A percentile compares a stretch with the other conserved stretches of the same genome.
Evolutionary conservation across 768 basidiomycete species (phyloP).

Genomic region (Boletus tylopilopsis): DNA sequence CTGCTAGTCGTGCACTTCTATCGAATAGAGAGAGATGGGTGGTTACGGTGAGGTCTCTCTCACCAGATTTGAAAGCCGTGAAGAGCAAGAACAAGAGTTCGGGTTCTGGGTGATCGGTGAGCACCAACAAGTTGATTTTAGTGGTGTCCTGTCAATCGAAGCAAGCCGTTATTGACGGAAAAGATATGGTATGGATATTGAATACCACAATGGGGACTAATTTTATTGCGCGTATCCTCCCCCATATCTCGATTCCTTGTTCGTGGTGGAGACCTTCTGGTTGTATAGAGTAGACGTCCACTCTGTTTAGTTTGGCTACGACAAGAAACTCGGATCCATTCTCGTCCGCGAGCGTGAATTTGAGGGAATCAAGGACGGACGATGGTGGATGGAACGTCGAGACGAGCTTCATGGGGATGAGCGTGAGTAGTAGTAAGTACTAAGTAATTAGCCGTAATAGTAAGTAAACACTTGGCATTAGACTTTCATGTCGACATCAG

Average conservation of each 20-base stretch:
- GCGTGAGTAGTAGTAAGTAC: not conserved
- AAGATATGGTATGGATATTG: not conserved
- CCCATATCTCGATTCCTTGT: slow-evolving; percentile 65
- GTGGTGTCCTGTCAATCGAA: slow-evolving; percentile 28
- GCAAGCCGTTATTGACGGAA: slow-evolving; percentile 5
- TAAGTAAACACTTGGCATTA: no score
- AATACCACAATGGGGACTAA: slow-evolving; percentile 53
- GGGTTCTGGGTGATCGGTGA: slow-evolving; percentile 76
- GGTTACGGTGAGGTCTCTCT: slow-evolving; percentile 34
- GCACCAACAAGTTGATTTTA: slow-evolving; percentile 49
- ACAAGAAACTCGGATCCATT: slow-evolving; percentile 57
- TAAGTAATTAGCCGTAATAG: no score
- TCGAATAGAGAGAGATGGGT: slow-evolving; percentile 55
- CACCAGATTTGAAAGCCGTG: slow-evolving; percentile 33
- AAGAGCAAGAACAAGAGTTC: slow-evolving; percentile 64
- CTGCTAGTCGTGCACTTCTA: slow-evolving; percentile 53
- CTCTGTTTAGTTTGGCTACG: slow-evolving; percentile 58
- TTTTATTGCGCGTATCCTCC: slow-evolving; percentile 55
- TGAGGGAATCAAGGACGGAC: slow-evolving; percentile 65
- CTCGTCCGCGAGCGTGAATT: slow-evolving; percentile 56
- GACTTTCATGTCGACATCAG: slow-evolving; percentile 47
- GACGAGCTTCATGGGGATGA: slow-evolving; percentile 50
- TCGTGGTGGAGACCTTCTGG: slow-evolving; percentile 58
- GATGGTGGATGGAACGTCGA: slow-evolving; percentile 77
- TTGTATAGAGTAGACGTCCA: slow-evolving; percentile 67